Evolutionary conservation across 179 eudicot species (phyloP).

Genomic region (Gypsophila paniculata): DNA sequence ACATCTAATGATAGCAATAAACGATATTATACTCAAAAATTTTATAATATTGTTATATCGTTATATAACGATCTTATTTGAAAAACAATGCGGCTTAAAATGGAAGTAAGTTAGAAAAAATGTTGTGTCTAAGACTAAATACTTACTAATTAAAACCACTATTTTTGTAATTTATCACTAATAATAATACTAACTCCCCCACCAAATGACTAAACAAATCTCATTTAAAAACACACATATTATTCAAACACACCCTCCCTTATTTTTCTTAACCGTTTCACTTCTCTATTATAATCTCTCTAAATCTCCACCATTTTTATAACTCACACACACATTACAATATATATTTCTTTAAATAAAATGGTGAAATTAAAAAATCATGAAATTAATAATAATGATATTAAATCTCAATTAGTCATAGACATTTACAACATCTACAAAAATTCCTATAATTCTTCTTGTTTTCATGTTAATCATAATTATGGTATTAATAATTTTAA

Average conservation of each 20-base stretch:
- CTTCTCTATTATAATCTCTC: constrained; percentile 14
- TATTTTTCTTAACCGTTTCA: constrained; percentile 56
- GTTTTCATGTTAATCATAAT: constrained; percentile 26
- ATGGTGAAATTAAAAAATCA: constrained; percentile 29
- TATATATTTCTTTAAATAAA: neutral
- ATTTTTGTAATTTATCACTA: neutral
- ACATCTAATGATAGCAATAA: too few species aligned
- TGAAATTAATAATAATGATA: constrained; percentile 25
- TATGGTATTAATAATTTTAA: neutral
- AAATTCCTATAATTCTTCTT: constrained; percentile 25
- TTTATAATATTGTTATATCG: too few species aligned
- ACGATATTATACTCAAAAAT: too few species aligned
- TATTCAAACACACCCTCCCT: constrained; percentile 23
- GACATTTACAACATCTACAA: constrained; percentile 42
- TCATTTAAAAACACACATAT: constrained; percentile 20
- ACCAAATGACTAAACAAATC: constrained; percentile 31
- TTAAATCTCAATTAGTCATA: constrained; percentile 42
- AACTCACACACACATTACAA: neutral
- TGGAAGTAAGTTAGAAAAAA: neutral
- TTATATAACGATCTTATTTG: too few species aligned
- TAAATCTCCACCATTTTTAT: constrained; percentile 18
- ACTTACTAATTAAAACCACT: neutral
- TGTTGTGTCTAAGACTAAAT: neutral
- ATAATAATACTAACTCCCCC: constrained; percentile 12
- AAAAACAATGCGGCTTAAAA: too few species aligned